Base-by-base conservation (phyloP, 73 alveolate genomes). In the Paramecium biaurelia region DNA sequence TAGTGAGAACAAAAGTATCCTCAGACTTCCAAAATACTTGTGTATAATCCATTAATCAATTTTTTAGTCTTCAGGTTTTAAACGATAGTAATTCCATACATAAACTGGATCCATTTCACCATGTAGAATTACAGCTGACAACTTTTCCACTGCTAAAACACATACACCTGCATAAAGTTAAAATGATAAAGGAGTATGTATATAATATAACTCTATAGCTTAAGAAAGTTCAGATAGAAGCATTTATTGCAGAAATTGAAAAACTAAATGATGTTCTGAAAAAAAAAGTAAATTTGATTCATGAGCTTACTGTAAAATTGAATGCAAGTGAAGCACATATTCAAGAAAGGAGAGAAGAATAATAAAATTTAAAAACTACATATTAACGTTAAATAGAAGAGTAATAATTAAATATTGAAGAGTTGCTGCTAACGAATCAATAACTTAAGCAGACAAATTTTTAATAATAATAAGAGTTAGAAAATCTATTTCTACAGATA, bases 81-180 rank as follows among this genome's bases (percentile, higher is more conserved):
- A 63, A 4, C 4, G 84, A 63, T n/a, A 26, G 15, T 63, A 63
- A 63, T 63, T 63, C 21, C 84, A 63, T 20, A 63, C 84, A 11
- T n/a, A 63, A 63, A 63, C 84, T 30, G 84, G 84, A 24, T 63
- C 84, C 9, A 63, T 63, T 11, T 63, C 84, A 26, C 84, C 84
- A 63, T 63, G 84, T 49, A 26, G 84, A 63, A 32, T 63, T 30
- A 63, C 84, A 63, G 43, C 84, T 63, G 84, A 63, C 24, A 63
- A 63, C 45, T 63, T 63, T 32, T 21, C 12, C 15, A 63, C 84
- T 32, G 20, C 84, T n/a, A 63, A 63, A 63, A 26, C 84, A 23
- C 26, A 32, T 32, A 53, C 68, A 53, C 68, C 68, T 15, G 68
- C 68, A 1, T 53, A 53, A 53, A 18, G 11, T 4, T 53, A 20